Evolutionary conservation across 306 rosid species (phyloP).

Genomic region (Pyrus pyrifolia): DNA sequence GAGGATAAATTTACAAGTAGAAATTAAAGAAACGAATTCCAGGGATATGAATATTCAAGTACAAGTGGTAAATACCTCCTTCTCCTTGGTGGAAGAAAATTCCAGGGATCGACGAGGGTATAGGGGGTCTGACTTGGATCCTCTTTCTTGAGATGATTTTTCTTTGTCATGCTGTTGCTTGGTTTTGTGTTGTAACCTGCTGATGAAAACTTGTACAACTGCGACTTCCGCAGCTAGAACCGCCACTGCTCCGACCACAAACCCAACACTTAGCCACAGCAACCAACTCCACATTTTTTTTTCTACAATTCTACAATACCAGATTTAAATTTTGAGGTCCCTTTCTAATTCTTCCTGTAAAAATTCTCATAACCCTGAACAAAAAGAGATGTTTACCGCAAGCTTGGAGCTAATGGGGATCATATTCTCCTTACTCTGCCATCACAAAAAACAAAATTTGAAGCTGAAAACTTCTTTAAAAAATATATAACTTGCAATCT

Average conservation of each 20-base stretch:
- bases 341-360: neutral
- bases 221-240: conserved; percentile 53
- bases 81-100: conserved; percentile 48
- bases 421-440: no score
- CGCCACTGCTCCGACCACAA: conserved; percentile 53
- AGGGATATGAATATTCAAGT: neutral
- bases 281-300: conserved; percentile 26
- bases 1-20: neutral
- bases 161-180: conserved; percentile 16
- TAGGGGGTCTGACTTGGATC: conserved; percentile 13
- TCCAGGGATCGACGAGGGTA: conserved; percentile 43
- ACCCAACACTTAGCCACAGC: conserved; percentile 47
- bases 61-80: conserved; percentile 43
- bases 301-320: neutral
- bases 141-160: neutral
- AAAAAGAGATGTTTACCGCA: no score
- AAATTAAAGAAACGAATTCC: neutral
- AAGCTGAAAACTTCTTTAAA: no score
- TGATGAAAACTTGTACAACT: conserved; percentile 33
- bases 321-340: neutral
- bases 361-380: no score
- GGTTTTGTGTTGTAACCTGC: conserved; percentile 39
- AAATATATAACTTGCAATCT: no score
- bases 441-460: no score
- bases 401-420: no score